phyloP scores from a whole-genome alignment of 257 asterid genomes.

The Nicotiana knightiana region DNA sequence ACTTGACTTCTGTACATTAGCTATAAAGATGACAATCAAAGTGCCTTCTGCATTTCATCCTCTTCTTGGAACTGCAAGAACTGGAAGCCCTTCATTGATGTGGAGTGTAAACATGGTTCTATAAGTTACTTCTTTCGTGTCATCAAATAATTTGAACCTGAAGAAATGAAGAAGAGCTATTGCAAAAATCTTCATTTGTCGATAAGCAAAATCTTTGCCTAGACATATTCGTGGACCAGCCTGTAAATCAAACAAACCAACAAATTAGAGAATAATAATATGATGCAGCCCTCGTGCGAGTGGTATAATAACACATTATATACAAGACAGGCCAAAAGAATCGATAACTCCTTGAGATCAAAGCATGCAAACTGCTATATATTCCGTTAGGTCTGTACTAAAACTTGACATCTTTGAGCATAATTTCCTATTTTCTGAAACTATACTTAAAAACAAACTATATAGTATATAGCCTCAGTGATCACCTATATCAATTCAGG shows the following conservation, averaged over 20 bases:
- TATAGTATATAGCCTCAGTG: background rate
- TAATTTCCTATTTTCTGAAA: background rate
- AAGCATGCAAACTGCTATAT: too few relatives aligned
- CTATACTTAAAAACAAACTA: background rate
- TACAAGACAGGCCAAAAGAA: too few relatives aligned
- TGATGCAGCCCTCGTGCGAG: background rate
- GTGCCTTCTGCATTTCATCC: constrained; percentile 1
- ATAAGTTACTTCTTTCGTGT: constrained; percentile 37
- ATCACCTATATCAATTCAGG: background rate
- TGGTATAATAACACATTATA: too few relatives aligned
- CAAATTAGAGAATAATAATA: background rate
- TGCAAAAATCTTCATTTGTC: constrained; percentile 64
- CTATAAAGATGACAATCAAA: background rate
- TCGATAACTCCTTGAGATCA: background rate
- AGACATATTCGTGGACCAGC: constrained; percentile 66
- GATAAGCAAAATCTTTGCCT: constrained; percentile 64
- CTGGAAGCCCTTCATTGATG: constrained; percentile 47
- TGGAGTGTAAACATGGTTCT: constrained; percentile 72
- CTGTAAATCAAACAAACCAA: constrained; percentile 21
- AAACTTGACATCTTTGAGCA: background rate
- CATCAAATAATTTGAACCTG: constrained; percentile 42
- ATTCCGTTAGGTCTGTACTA: background rate
- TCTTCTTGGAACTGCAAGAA: constrained; percentile 40
- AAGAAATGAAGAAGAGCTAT: constrained; percentile 48
- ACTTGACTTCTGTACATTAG: background rate